Evolutionary conservation across 208 protist genomes (phyloP).

Genomic region (Trichomonas tenax): DNA sequence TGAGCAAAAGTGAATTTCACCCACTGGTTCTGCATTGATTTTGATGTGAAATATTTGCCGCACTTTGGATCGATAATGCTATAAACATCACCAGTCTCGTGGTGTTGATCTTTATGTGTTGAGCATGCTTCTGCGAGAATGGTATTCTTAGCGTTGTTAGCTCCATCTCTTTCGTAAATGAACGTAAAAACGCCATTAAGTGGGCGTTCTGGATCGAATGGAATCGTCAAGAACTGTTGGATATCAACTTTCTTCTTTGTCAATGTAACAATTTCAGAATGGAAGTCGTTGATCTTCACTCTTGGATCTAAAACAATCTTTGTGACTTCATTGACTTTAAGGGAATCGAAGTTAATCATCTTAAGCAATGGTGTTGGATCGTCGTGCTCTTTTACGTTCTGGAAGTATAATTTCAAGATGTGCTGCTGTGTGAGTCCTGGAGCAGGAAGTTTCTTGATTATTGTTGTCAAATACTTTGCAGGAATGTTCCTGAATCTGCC

Average conservation of each 20-base stretch:
- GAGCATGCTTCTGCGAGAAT: neutral
- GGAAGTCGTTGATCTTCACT: neutral
- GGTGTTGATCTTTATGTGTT: neutral
- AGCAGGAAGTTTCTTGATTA: neutral
- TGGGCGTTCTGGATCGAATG: neutral
- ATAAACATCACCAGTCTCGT: neutral
- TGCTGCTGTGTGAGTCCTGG: neutral
- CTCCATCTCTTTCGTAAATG: neutral
- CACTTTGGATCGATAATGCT: neutral
- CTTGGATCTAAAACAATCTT: neutral
- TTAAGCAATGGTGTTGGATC: neutral
- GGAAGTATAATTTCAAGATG: neutral
- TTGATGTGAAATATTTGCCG: neutral
- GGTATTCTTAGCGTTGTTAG: neutral
- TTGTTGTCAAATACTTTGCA: neutral
- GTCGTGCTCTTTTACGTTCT: neutral
- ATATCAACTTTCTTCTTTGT: neutral
- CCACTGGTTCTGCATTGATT: neutral
- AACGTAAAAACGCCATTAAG: neutral
- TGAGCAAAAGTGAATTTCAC: neutral
- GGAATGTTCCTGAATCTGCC: neutral
- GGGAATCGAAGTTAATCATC: neutral
- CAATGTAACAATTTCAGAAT: neutral
- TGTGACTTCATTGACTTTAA: neutral
- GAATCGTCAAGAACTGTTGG: neutral